A percentile compares a stretch with the other conserved stretches of the same genome.
phyloP scores from a whole-genome alignment of 208 protist genomes.

The Naegleria lovaniensis region DNA sequence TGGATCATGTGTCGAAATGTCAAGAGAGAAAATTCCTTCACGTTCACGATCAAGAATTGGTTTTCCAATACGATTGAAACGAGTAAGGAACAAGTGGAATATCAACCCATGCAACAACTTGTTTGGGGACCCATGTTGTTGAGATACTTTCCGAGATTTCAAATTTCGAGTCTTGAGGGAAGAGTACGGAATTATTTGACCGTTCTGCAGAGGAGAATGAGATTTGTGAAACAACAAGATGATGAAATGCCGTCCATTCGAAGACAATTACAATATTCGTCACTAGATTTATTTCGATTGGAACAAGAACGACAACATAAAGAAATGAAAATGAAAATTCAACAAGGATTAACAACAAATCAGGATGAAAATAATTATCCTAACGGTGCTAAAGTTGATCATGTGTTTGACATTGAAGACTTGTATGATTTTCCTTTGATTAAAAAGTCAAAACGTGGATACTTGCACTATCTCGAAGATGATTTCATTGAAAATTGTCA shows the following conservation, averaged over 20 bases:
- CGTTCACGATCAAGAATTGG: background rate
- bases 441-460: background rate
- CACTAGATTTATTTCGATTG: too few relatives aligned
- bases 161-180: background rate
- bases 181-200: background rate
- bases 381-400: too few relatives aligned
- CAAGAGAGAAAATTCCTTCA: background rate
- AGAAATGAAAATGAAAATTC: too few relatives aligned
- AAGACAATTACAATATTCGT: too few relatives aligned
- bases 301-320: too few relatives aligned
- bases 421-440: too few relatives aligned
- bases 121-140: background rate
- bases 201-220: background rate
- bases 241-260: too few relatives aligned
- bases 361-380: too few relatives aligned
- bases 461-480: background rate
- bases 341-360: too few relatives aligned
- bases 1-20: background rate
- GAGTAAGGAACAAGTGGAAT: background rate
- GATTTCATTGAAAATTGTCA: background rate
- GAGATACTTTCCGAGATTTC: background rate
- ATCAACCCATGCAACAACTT: background rate
- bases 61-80: background rate
- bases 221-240: background rate
- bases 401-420: too few relatives aligned